Base-by-base conservation (phyloP, 2,329 filamentous ascomycete species). In the Aureobasidium musti region DNA sequence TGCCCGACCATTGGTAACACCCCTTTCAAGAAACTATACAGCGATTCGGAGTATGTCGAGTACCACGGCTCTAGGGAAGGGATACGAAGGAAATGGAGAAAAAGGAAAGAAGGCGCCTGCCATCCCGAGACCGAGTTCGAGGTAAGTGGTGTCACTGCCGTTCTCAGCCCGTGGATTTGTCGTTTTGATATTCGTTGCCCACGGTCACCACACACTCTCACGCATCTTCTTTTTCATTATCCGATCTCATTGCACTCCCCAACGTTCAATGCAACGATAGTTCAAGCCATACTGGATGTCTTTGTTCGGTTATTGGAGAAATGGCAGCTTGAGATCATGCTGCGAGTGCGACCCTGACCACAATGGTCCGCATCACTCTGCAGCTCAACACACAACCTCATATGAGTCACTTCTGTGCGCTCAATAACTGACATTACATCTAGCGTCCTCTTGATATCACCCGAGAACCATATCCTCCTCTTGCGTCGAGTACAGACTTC, bases 401-500 rank as follows among this genome's bases (percentile, higher is more conserved):
- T 4, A 3, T 7, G 11, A 14, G 1, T 10, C n/a, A 30, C 5
- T 26, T 11, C 26, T 28, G 11, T 11, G 23, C 19, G 1, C 45
- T 17, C 3, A 10, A 30, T 10, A 2, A 13, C 54, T 59, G 19
- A 59, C 39, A 19, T 3, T 19, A 3, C 3, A 3, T 26, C 7
- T 67, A 96, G 91, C 71, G 87, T 98, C 54, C 81, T 98, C 39
- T 84, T 98, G 17, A 82, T 99, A 56, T 97, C 95, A 0, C 90
- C 92, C 0, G 83, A 84, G 60, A 97, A 98, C 76, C 88, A 97
- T 76, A 87, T 98, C 54, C 84, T 99, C 0, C 86, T 98, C 21
- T 86, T 98, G 10, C 92, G 92, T 76, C 89, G 95, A 69, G 91
- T 96, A 2, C 84, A 89, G 70, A 92, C 89, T 1, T 95, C 91